Conservation (phyloP, 2,329 filamentous ascomycete species). For the Hirsutella thompsonii region DNA sequence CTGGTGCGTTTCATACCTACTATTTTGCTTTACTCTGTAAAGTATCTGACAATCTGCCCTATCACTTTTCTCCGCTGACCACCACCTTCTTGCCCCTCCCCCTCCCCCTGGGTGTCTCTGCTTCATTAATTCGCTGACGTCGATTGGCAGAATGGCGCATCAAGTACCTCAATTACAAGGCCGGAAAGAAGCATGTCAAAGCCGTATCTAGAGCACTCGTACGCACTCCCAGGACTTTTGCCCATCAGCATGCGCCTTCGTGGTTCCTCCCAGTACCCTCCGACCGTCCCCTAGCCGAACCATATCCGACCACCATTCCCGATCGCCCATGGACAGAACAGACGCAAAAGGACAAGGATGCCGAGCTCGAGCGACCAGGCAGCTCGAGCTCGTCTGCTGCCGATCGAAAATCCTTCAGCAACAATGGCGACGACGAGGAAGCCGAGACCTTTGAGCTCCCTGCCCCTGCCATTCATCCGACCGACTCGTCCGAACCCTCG, state of each 20-base stretch:
- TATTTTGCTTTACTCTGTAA: no score
- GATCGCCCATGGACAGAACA: neutral
- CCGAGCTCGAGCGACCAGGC: conserved; percentile 33
- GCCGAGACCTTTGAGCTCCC: conserved; percentile 36
- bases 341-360: conserved; percentile 11
- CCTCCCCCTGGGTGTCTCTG: no score
- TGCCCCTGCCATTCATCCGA: conserved; percentile 35
- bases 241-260: conserved; percentile 6
- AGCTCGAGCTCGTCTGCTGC: conserved; percentile 35
- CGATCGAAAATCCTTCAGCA: conserved; percentile 1
- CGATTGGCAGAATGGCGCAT: conserved; percentile 61
- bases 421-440: conserved; percentile 3
- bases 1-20: conserved; percentile 51
- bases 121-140: no score
- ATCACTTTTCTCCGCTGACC: neutral
- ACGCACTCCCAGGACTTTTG: conserved; percentile 34
- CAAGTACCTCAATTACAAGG: conserved; percentile 93
- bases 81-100: neutral
- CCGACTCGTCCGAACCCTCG: conserved; percentile 16
- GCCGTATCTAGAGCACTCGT: conserved; percentile 61
- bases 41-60: neutral
- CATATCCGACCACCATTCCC: no score
- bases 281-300: neutral
- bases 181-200: conserved; percentile 89
- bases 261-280: neutral